Evolutionary conservation across 208 protist species (phyloP), one percentile per base, ranked within the genome.

Genomic region (Porcisia hertigi): DNA sequence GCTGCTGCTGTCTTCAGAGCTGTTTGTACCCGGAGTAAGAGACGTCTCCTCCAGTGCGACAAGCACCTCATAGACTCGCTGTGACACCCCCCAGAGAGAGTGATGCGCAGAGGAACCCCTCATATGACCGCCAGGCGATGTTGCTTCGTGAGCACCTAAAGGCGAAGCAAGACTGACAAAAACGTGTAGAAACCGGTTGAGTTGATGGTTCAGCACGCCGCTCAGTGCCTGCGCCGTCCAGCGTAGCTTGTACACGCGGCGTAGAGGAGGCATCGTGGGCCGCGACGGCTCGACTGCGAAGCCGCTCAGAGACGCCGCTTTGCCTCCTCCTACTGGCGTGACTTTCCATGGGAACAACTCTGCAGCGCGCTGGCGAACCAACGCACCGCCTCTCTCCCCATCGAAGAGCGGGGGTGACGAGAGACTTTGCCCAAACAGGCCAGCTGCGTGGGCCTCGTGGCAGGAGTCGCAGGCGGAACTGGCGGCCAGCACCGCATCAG

Each of bases 141-240:
- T 11, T 64, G 0, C 64, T 25, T 25, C 34, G 16, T 23, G 52
- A 76, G 55, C 8, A 20, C 75, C 57, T 67, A 88, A 76, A 9
- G 91, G 91, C 0, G 88, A 93, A 57, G 84, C 85, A 53, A 95
- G 80, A 74, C 87, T 91, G 66, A 95, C 65, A 49, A 86, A 82
- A 30, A 92, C 74, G 43, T 86, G 80, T 12, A 86, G 69, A 73
- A 95, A 95, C 41, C 91, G 91, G 36, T 91, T 91, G 49, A 91
- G 75, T 52, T 85, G 77, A 49, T 71, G 71, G 72, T 88, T 72
- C 63, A 91, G 73, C 23, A 91, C 53, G 18, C 60, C 63, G 25
- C 78, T 73, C 43, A 89, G 80, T 16, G 36, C 65, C 8, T 69
- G 74, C 16, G 69, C 69, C 3, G 82, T 85, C 89, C 89, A 94